Evolutionary conservation across 306 rosid genomes (phyloP).

Genomic region (Trichosanthes cucumerina): DNA sequence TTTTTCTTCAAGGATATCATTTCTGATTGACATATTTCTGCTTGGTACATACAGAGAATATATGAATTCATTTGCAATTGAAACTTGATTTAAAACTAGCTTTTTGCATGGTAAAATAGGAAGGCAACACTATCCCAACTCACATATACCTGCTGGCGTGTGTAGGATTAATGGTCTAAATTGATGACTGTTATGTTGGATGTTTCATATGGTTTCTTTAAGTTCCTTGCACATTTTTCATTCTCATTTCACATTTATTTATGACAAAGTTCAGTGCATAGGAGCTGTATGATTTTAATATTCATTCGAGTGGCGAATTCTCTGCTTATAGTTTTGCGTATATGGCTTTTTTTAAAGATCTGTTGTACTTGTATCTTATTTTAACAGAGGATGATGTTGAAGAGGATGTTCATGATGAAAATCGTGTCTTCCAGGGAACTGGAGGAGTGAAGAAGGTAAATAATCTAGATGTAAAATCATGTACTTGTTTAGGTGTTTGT

Average conservation of each 20-base stretch:
- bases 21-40: neutral
- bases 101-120: neutral
- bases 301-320: neutral
- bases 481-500: neutral
- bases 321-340: neutral
- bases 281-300: neutral
- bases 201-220: neutral
- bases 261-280: neutral
- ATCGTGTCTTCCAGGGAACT: conserved; percentile 17
- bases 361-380: neutral
- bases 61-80: neutral
- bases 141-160: neutral
- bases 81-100: neutral
- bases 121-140: neutral
- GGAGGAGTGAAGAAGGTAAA: conserved; percentile 41
- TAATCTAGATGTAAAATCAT: neutral
- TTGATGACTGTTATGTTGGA: neutral
- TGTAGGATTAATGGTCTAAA: neutral
- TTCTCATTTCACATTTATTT: neutral
- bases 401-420: conserved; percentile 25
- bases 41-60: neutral
- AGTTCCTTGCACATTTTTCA: neutral
- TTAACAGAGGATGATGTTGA: conserved; percentile 55
- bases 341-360: neutral
- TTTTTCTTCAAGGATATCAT: neutral